These are phyloP conservation scores for Hortiboletus rubellus DNA, from an alignment of 1,284 basidiomycete species.

Conservation along the genomic window DNA sequence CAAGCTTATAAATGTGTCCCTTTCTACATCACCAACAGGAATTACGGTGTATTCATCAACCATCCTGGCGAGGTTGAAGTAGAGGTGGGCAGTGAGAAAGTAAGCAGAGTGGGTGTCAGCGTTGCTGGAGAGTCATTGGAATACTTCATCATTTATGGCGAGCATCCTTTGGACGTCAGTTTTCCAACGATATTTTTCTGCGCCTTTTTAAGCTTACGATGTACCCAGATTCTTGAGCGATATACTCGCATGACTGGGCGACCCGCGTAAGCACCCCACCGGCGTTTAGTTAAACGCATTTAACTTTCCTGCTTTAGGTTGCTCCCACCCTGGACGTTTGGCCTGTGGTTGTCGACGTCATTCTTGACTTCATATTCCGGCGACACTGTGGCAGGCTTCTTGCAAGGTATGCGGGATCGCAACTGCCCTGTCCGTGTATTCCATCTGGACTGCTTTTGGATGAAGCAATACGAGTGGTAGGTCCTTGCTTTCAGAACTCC, in stretches of 20 bases:
- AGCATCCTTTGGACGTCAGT: slow-evolving; percentile 58
- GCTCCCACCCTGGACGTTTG: slow-evolving; percentile 71
- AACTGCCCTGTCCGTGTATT: slow-evolving; percentile 73
- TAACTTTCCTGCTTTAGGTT: slow-evolving; percentile 38
- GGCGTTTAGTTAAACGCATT: neutral
- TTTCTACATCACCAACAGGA: slow-evolving; percentile 67
- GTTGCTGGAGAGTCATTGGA: slow-evolving; percentile 64
- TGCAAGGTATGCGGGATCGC: slow-evolving; percentile 69
- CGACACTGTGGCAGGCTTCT: slow-evolving; percentile 65
- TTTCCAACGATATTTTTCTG: neutral
- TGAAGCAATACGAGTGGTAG: slow-evolving; percentile 76
- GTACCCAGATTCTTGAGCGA: slow-evolving; percentile 17
- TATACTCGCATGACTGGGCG: slow-evolving; percentile 25
- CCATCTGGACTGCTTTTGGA: slow-evolving; percentile 80
- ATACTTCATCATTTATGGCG: slow-evolving; percentile 69
- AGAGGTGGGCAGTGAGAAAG: slow-evolving; percentile 74
- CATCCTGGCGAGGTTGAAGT: slow-evolving; percentile 76
- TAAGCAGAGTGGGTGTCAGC: slow-evolving; percentile 68
- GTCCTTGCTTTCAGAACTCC: slow-evolving; percentile 2
- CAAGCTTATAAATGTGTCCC: slow-evolving; percentile 77
- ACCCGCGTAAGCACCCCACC: slow-evolving; percentile 14
- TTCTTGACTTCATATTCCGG: slow-evolving; percentile 72
- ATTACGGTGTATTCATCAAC: slow-evolving; percentile 76
- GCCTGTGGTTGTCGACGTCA: slow-evolving; percentile 75
- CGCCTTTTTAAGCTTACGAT: slow-evolving; percentile 1